A percentile compares a stretch with the other conserved stretches of the same genome.
Evolutionary conservation across 352 stramenopile genomes (phyloP).

Genomic region (Phytopythium mirpurense): DNA sequence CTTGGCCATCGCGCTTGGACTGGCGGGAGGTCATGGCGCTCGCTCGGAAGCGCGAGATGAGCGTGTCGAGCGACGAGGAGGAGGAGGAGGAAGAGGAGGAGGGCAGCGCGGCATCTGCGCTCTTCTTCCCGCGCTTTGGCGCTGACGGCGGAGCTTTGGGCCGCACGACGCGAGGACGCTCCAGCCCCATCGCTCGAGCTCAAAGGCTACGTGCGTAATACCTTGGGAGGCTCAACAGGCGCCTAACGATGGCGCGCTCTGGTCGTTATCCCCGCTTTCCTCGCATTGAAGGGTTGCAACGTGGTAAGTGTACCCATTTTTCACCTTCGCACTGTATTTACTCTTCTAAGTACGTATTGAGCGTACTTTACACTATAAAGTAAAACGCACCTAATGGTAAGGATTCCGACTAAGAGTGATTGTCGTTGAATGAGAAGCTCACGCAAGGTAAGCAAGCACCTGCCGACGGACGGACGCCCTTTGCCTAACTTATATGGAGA

Average conservation of each 20-base stretch:
- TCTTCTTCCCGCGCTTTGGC: neutral
- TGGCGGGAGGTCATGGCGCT: constrained; percentile 14
- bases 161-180: neutral
- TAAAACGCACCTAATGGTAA: too few relatives aligned
- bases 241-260: too few relatives aligned
- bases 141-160: neutral
- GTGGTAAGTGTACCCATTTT: too few relatives aligned
- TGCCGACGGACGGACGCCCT: neutral
- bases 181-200: neutral
- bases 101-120: neutral
- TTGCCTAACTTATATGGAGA: neutral
- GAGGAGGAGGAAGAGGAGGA: constrained; percentile 2
- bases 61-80: constrained; percentile 31
- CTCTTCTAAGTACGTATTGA: too few relatives aligned
- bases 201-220: too few relatives aligned
- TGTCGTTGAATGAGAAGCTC: constrained; percentile 8
- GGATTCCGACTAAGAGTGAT: neutral
- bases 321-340: too few relatives aligned
- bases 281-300: too few relatives aligned
- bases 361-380: too few relatives aligned
- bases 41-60: constrained; percentile 43
- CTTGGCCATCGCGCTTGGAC: neutral
- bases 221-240: too few relatives aligned
- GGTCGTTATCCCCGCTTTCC: too few relatives aligned
- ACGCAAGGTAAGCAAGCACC: constrained; percentile 8